Evolutionary conservation across 2,329 filamentous ascomycete genomes (phyloP).

Genomic region (Penicillium sp.): DNA sequence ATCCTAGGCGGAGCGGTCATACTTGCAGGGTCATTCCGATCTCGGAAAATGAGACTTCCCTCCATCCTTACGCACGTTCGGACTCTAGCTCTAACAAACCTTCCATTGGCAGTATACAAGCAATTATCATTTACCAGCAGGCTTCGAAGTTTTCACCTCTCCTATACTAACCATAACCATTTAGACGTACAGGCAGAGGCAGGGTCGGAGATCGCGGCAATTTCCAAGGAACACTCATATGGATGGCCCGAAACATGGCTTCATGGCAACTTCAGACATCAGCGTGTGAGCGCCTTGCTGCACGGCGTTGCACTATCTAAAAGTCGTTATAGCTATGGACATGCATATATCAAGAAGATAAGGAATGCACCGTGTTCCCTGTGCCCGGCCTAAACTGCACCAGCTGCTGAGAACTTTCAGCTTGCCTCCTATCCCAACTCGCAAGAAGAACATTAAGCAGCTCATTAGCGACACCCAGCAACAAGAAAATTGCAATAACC

Average conservation of each 20-base stretch:
- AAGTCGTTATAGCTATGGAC: background rate
- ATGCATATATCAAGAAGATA: background rate
- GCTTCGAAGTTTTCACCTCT: background rate
- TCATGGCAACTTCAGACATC: background rate
- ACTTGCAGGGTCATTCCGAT: background rate
- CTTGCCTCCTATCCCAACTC: constrained; percentile 11
- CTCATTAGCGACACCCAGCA: too few species aligned
- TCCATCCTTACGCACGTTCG: background rate
- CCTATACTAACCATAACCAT: background rate
- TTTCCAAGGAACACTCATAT: background rate
- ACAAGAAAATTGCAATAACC: too few species aligned
- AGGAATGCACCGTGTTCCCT: background rate
- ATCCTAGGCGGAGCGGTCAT: background rate
- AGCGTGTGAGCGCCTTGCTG: background rate
- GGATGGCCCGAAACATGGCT: background rate
- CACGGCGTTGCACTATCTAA: background rate
- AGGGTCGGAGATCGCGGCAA: background rate
- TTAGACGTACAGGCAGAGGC: background rate
- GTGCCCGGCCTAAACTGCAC: background rate
- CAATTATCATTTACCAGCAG: background rate
- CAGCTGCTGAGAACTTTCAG: constrained; percentile 4
- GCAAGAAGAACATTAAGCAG: background rate
- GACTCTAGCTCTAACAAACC: background rate
- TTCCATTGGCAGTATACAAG: background rate
- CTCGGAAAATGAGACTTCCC: background rate